Conservation (phyloP, 176 grass and related monocot genomes). For the Avena eriantha region DNA sequence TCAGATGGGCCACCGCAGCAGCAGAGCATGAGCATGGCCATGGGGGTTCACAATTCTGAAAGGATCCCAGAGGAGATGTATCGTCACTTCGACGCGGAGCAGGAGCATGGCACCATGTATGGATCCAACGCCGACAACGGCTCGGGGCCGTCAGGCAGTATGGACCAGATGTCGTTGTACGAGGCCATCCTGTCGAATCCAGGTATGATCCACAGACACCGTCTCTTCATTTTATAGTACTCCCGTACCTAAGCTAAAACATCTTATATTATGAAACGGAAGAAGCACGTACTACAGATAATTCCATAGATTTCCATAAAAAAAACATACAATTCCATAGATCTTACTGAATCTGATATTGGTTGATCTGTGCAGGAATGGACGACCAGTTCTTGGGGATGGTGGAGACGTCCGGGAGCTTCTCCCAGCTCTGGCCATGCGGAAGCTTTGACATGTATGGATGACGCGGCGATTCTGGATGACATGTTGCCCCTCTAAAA, state of each 20-base stretch:
- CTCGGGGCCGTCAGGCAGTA: constrained; percentile 57
- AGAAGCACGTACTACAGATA: too few species aligned
- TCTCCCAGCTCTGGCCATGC: constrained; percentile 53
- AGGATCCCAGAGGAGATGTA: constrained; percentile 47
- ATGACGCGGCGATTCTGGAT: constrained; percentile 43
- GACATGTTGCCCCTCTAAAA: constrained; percentile 4
- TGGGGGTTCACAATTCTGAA: constrained; percentile 29
- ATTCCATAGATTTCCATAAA: too few species aligned
- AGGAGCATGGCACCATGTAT: constrained; percentile 56
- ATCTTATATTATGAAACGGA: too few species aligned
- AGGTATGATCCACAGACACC: constrained; percentile 43
- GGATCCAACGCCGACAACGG: constrained; percentile 56
- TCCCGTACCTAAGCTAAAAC: too few species aligned
- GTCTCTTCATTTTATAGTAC: background rate
- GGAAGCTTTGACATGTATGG: constrained; percentile 85
- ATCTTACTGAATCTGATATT: background rate
- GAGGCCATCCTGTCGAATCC: constrained; percentile 72
- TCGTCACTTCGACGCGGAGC: constrained; percentile 45
- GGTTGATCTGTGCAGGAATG: constrained; percentile 58
- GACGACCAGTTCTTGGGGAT: constrained; percentile 69
- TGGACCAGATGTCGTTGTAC: constrained; percentile 75
- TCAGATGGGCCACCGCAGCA: constrained; percentile 52
- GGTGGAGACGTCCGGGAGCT: constrained; percentile 52
- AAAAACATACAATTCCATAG: background rate
- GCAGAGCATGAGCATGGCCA: constrained; percentile 39